These are phyloP conservation scores for Petunia axillaris DNA, from an alignment of 257 asterid species.

Conservation along the genomic window DNA sequence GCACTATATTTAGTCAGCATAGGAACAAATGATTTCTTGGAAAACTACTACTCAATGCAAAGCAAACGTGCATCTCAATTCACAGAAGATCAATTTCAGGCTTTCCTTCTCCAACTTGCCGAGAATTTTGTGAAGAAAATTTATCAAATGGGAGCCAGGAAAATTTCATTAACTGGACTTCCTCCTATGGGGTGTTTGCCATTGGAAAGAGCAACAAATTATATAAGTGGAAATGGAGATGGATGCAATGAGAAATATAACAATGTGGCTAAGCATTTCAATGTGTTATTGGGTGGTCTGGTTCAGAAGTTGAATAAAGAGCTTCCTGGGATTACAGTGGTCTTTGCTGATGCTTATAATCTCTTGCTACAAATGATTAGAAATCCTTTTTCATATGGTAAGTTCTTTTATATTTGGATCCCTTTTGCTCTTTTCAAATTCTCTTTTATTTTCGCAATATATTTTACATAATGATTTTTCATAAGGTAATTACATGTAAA, in stretches of 20 bases:
- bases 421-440: background rate
- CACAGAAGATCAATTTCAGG: slow-evolving; percentile 67
- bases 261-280: slow-evolving; percentile 56
- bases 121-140: slow-evolving; percentile 58
- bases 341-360: slow-evolving; percentile 62
- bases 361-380: slow-evolving; percentile 51
- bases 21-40: slow-evolving; percentile 92
- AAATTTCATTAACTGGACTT: slow-evolving; percentile 66
- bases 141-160: slow-evolving; percentile 68
- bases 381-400: slow-evolving; percentile 68
- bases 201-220: slow-evolving; percentile 72
- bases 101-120: slow-evolving; percentile 45
- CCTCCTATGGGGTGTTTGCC: slow-evolving; percentile 98
- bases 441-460: background rate
- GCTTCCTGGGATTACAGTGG: slow-evolving; percentile 59
- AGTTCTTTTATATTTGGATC: slow-evolving; percentile 21
- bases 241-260: slow-evolving; percentile 72
- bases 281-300: slow-evolving; percentile 49
- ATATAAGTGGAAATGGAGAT: slow-evolving; percentile 62
- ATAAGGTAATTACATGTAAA: no score
- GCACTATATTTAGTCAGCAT: slow-evolving; percentile 75
- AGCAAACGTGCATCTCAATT: slow-evolving; percentile 45
- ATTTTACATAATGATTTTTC: no score
- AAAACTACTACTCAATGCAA: slow-evolving; percentile 76
- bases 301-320: slow-evolving; percentile 55